Base-by-base conservation (phyloP, 352 stramenopile species). In the Pythium rhizo-oryzae region DNA sequence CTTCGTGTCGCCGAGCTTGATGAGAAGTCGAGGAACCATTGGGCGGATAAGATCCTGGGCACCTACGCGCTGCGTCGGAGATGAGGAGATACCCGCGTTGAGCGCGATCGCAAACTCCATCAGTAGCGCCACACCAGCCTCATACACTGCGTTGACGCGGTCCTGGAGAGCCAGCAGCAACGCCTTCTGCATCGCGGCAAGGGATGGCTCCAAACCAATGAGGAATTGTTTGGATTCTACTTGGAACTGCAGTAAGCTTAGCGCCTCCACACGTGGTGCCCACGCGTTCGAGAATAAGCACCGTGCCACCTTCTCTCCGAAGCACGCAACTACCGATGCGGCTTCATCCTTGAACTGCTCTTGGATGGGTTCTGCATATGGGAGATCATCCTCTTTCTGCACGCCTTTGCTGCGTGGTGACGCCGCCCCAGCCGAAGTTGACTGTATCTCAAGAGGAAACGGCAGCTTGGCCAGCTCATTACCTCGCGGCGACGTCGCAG, bases 261-360 rank as follows among this genome's bases (percentile, higher is more conserved):
- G 69, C 11, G 82, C 87, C 62, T 94, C 87, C 1, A 94, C 85
- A 1, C 87, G 85, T 28, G 87, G 87, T 21, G 84, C 84, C 87
- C 87, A 96, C 2, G 87, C 84, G 47, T 90, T 90, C 1, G 85
- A 96, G 35, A 94, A 91, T 21, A 96, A 37, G 49, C 85, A 95
- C 1, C 87, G 78, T 6, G 85, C 77, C 0, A 90, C 71, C 51
- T 92, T 92, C 43, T 93, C 85, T 9, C 85, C 87, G 71, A 95
- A 93, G 59, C 73, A 84, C 1, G 58, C 67, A 1, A 87, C 37
- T 24, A 95, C 69, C 9, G 77, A 63, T 0, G 60, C 72, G 0
- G 80, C 76, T n/a, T 79, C 66, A 4, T 85, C 76, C 33, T 84
- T 85, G 61, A 89, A 78, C 53, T 84, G 77, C 0, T 84, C 85